These are phyloP conservation scores for Ciborinia camelliae DNA, from an alignment of 2,329 filamentous ascomycete species.

Conservation along the genomic window DNA sequence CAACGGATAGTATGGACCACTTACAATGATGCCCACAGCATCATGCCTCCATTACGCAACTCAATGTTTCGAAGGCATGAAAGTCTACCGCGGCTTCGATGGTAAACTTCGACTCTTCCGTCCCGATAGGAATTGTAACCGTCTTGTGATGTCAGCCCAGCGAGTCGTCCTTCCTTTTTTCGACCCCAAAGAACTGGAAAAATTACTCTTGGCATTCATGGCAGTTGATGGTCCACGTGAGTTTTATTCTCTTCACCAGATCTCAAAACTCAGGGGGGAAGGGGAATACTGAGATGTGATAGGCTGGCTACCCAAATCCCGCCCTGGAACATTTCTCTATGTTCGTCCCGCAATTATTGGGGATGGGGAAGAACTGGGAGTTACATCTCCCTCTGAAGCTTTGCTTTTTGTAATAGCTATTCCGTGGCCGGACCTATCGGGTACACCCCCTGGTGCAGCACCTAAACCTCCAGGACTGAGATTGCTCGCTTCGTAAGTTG, in stretches of 20 bases:
- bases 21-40: conserved; percentile 21
- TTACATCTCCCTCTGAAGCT: conserved; percentile 75
- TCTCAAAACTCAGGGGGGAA: too few species aligned
- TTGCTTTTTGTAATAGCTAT: conserved; percentile 74
- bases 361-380: conserved; percentile 74
- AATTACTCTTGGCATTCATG: conserved; percentile 68
- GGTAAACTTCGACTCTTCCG: conserved; percentile 13
- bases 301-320: conserved; percentile 72
- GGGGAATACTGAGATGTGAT: not conserved
- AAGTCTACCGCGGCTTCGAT: conserved; percentile 68
- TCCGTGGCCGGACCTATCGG: conserved; percentile 49
- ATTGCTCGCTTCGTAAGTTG: conserved; percentile 62
- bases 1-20: not conserved
- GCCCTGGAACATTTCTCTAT: conserved; percentile 72
- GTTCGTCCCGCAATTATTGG: conserved; percentile 84
- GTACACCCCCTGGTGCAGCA: conserved; percentile 38
- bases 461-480: conserved; percentile 55
- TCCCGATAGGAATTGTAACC: conserved; percentile 47
- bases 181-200: conserved; percentile 66
- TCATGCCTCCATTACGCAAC: conserved; percentile 23
- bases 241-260: conserved; percentile 11
- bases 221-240: conserved; percentile 60
- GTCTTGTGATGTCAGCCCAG: conserved; percentile 50
- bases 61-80: conserved; percentile 46
- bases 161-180: conserved; percentile 75